Base-by-base conservation (phyloP, 169 alveolate species). In the Cryptosporidium sp. region DNA sequence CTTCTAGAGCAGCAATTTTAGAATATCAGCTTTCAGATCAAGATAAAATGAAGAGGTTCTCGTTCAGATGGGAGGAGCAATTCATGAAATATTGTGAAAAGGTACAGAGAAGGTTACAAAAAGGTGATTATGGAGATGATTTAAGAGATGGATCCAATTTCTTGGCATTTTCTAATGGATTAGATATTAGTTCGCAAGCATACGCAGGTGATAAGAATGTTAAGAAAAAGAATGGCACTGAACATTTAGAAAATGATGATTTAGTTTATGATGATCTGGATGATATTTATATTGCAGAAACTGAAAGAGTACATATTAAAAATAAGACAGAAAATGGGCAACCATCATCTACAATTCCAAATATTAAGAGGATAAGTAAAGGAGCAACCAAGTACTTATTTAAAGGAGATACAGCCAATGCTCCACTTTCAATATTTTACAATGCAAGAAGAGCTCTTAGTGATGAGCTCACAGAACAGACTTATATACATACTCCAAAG, bases 401-500 rank as follows among this genome's bases (percentile, higher is more conserved):
- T 65, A 80, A 59, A 41, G 73, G 80, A n/a, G 89, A 80, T 18
- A 35, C 89, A 2, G 4, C 71, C 3, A 52, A 80, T 21, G 75
- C 73, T 39, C 89, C 89, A 21, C 75, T 80, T 5, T 37, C 65
- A 3, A 62, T 80, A 10, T 80, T 29, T 67, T 80, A 37, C 50
- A 80, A 80, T 62, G 89, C 89, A 41, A 80, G 89, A 43, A 80
- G 89, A 62, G 89, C 89, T n/a, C 50, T 80, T 16, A 80, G 89
- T 23, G 89, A 80, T n/a, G 89, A 80, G 29, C 62, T 80, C 10
- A 80, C 89, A 3, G 89, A 80, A 23, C 89, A 80, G 26, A 80
- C 89, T 0, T 80, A 80, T 65, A 80, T 80, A 12, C 80, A 80
- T 31, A 62, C 89, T 62, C 89, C 65, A n/a, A 80, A 80, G 14